These are phyloP conservation scores for Solanum paucissectum DNA, from an alignment of 257 asterid genomes.

Conservation along the genomic window DNA sequence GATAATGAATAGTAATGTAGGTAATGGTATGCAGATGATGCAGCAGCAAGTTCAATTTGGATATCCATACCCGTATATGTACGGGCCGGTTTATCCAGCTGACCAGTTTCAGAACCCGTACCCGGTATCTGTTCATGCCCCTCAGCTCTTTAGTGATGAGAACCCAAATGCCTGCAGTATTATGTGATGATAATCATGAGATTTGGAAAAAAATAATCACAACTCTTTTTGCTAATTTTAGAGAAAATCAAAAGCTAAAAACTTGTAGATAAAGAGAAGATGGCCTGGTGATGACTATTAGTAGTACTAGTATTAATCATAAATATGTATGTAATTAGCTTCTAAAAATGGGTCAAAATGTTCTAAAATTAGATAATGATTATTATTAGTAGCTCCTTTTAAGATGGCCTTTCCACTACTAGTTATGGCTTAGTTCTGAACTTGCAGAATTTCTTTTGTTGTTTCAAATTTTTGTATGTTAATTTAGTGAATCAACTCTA, in stretches of 20 bases:
- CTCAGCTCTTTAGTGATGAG: constrained; percentile 41
- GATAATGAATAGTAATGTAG: constrained; percentile 7
- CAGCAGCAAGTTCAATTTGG: constrained; percentile 8
- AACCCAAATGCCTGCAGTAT: constrained; percentile 41
- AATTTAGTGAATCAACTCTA: background rate
- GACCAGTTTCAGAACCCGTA: constrained; percentile 27
- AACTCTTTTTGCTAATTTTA: background rate
- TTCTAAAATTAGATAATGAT: background rate
- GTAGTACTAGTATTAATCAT: background rate
- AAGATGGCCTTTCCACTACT: background rate
- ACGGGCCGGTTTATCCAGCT: constrained; percentile 23
- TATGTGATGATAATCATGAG: constrained; percentile 25
- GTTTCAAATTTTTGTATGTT: background rate
- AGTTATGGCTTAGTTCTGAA: background rate
- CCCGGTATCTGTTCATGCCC: constrained; percentile 18
- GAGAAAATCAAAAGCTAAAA: background rate
- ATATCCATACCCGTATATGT: constrained; percentile 18
- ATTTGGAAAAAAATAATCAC: background rate
- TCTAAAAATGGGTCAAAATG: background rate
- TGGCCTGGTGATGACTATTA: background rate
- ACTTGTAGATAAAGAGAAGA: background rate
- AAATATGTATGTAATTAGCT: background rate
- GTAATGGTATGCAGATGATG: constrained; percentile 7
- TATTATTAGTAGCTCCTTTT: background rate
- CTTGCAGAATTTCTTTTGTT: background rate